Conservation (phyloP, 768 basidiomycete genomes). For the Panaeolus cyanescens region DNA sequence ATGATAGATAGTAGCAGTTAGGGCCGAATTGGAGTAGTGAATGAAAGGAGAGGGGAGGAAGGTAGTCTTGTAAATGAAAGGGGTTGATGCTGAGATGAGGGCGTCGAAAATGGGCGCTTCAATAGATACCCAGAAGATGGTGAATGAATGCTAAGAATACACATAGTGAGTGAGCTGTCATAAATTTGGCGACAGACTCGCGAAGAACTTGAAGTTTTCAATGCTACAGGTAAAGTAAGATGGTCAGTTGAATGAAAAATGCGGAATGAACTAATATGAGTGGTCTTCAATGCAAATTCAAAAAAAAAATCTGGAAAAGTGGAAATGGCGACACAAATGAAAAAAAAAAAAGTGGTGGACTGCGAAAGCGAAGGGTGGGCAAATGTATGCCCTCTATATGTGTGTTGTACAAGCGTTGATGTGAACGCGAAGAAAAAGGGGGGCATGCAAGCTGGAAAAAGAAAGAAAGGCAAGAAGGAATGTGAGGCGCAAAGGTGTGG, state of each 20-base stretch:
- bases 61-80: not conserved
- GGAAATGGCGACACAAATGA: not conserved
- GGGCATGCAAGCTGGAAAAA: not conserved
- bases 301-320: conserved; percentile 1
- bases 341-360: not conserved
- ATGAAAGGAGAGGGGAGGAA: not conserved
- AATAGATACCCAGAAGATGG: not conserved
- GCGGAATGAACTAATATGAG: conserved; percentile 6
- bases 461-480: conserved; percentile 5
- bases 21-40: not conserved
- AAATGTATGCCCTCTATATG: conserved; percentile 1
- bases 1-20: not conserved
- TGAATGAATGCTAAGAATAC: conserved; percentile 1
- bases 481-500: not conserved
- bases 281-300: conserved; percentile 3
- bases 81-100: not conserved
- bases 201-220: conserved; percentile 1
- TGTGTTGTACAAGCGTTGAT: not conserved
- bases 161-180: not conserved
- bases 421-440: not conserved
- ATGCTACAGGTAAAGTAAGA: conserved; percentile 6
- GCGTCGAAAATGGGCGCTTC: not conserved
- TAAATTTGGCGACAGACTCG: not conserved
- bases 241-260: conserved; percentile 6
- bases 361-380: not conserved